phyloP scores from a whole-genome alignment of 768 basidiomycete genomes.

The Lanmaoa pseudosensibilis region DNA sequence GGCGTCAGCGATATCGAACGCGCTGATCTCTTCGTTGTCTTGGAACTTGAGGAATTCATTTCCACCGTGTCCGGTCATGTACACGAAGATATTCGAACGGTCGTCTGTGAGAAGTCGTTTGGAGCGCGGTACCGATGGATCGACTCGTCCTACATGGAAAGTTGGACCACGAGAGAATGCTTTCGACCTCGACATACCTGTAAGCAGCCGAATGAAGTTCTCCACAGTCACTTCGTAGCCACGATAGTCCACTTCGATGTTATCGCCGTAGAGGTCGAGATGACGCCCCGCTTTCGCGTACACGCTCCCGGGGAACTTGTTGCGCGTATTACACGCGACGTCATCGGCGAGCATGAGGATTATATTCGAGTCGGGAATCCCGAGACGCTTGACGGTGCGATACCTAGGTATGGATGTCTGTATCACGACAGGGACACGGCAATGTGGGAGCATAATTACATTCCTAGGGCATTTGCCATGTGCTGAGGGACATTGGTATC shows the following conservation, averaged over 20 bases:
- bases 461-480: slow-evolving; percentile 97
- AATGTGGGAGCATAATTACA: slow-evolving; percentile 50
- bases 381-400: slow-evolving; percentile 95
- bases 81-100: slow-evolving; percentile 90
- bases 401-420: slow-evolving; percentile 58
- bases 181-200: slow-evolving; percentile 55
- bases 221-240: slow-evolving; percentile 98
- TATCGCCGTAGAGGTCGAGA: slow-evolving; percentile 92
- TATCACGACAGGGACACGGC: not conserved
- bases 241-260: slow-evolving; percentile 97
- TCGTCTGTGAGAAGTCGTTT: slow-evolving; percentile 92
- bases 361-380: slow-evolving; percentile 98
- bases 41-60: slow-evolving; percentile 99
- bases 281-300: slow-evolving; percentile 83
- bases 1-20: slow-evolving; percentile 96
- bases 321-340: slow-evolving; percentile 88
- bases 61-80: slow-evolving; percentile 98
- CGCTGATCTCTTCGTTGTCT: slow-evolving; percentile 96
- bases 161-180: not conserved
- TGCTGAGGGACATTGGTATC: slow-evolving; percentile 55
- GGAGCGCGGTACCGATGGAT: slow-evolving; percentile 81
- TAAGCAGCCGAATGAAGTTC: slow-evolving; percentile 89
- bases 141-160: slow-evolving; percentile 67
- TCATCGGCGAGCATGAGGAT: slow-evolving; percentile 99
- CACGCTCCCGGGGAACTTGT: slow-evolving; percentile 88